Conservation (phyloP, 176 grass and related monocot species). For the Poa annua region DNA sequence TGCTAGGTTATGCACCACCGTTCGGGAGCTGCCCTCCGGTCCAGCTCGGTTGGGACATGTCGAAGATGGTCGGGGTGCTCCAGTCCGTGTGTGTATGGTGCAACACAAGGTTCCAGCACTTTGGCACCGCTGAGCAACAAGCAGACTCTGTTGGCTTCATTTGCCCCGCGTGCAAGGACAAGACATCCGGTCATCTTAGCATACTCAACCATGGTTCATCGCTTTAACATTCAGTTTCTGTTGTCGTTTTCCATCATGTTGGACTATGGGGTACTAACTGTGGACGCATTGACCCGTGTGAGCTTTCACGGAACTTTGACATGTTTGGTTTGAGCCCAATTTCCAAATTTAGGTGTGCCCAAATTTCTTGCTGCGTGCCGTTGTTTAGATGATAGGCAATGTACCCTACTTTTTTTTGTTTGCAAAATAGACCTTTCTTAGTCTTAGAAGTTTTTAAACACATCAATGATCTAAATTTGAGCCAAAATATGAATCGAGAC, state of each 20-base stretch:
- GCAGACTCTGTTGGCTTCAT: conserved; percentile 83
- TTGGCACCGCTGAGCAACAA: conserved; percentile 57
- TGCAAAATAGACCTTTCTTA: too few relatives aligned
- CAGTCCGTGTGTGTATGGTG: conserved; percentile 84
- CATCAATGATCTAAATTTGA: too few relatives aligned
- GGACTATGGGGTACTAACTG: too few relatives aligned
- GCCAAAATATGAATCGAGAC: too few relatives aligned
- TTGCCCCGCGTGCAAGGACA: conserved; percentile 82
- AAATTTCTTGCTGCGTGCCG: too few relatives aligned
- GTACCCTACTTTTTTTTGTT: too few relatives aligned
- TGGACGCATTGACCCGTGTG: too few relatives aligned
- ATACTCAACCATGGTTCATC: conserved; percentile 56
- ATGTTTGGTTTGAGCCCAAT: too few relatives aligned
- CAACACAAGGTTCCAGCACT: conserved; percentile 70
- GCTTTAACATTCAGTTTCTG: conserved; percentile 19
- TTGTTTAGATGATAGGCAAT: too few relatives aligned
- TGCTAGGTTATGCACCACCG: conserved; percentile 65
- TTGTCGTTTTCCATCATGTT: conserved; percentile 5
- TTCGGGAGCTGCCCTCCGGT: conserved; percentile 57
- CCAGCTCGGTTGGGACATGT: conserved; percentile 73
- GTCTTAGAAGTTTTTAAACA: too few relatives aligned
- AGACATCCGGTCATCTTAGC: conserved; percentile 67
- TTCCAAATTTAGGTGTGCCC: too few relatives aligned
- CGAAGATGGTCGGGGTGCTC: conserved; percentile 52
- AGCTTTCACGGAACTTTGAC: too few relatives aligned